Base-by-base conservation (phyloP, 495 filamentous ascomycete species). In the Penicillium canescens region DNA sequence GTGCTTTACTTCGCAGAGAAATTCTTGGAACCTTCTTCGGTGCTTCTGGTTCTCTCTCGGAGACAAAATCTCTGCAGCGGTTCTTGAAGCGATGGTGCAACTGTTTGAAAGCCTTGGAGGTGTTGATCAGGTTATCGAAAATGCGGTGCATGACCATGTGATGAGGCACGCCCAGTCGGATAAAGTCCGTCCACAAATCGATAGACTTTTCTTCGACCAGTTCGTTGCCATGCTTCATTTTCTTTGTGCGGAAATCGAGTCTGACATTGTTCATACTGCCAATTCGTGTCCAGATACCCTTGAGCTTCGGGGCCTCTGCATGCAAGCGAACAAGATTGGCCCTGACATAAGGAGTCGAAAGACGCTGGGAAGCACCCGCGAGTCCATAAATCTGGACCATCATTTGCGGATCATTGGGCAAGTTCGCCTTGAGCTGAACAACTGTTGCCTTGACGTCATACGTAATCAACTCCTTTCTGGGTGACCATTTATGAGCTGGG, bases 121-220 rank as follows among this genome's bases (percentile, higher is more conserved):
- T 86, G 64, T 97, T 98, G 56, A 89, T 82, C 42, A 94, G 72
- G 61, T 98, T 99, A 68, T 99, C 94, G 11, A 94, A 87, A 50
- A 99, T 85, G 56, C 88, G 87, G 69, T 96, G 87, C 57, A 97
- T 79, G 3, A 96, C 84, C 67, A 98, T 81, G 59, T 96, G 91
- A 73, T 98, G 92, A n/a, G 94, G 94, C 39, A 98, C 90, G 2
- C 87, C 91, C 38, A 97, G 42, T 23, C 94, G 83, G 52, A 98
- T 90, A 28, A 91, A 92, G 59, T 97, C 93, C 1, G 86, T 81
- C 54, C 81, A 84, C 12, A 98, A 61, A 66, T 99, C 94, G 50
- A 97, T 82, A 38, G 91, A 89, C 50, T 82, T 88, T 49, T 98
- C 91, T 40, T 93, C 86, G 0, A 79, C 71, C 38, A 87, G 55